Percentiles rank a stretch among this genome's conserved stretches.
These are phyloP conservation scores for Berkeleyomyces basicola DNA, from an alignment of 2,329 filamentous ascomycete species.

Conservation along the genomic window DNA sequence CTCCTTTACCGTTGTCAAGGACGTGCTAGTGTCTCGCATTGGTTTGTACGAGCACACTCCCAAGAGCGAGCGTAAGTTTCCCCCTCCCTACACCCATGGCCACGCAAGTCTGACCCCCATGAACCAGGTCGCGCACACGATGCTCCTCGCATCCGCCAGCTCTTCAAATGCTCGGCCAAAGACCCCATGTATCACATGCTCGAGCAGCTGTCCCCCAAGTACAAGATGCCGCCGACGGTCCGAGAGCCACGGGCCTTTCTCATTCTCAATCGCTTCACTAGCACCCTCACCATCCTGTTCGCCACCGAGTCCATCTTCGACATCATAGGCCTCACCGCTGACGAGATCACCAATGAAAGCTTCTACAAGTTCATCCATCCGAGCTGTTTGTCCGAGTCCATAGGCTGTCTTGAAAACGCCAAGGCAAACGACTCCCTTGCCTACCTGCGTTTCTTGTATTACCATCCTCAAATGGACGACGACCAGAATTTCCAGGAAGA, in stretches of 20 bases:
- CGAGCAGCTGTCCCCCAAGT: constrained; percentile 69
- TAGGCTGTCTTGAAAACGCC: constrained; percentile 64
- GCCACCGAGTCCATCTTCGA: constrained; percentile 59
- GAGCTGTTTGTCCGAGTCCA: constrained; percentile 58
- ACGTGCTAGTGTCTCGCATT: constrained; percentile 72
- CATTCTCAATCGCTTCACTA: constrained; percentile 73
- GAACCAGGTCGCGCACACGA: constrained; percentile 53
- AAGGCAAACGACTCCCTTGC: constrained; percentile 86
- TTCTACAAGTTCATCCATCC: constrained; percentile 80
- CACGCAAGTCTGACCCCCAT: background rate
- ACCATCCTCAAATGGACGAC: constrained; percentile 42
- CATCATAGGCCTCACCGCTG: constrained; percentile 57
- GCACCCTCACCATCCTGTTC: constrained; percentile 72
- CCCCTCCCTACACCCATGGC: background rate
- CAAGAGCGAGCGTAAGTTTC: constrained; percentile 55
- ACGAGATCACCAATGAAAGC: constrained; percentile 55
- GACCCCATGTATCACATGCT: constrained; percentile 85
- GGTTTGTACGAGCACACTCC: constrained; percentile 55
- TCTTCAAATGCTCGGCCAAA: constrained; percentile 66
- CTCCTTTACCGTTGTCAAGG: constrained; percentile 76
- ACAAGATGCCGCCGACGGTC: constrained; percentile 43
- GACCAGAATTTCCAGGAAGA: constrained; percentile 32
- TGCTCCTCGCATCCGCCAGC: constrained; percentile 58
- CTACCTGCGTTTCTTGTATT: constrained; percentile 72
- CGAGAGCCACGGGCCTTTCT: constrained; percentile 71